Conservation (phyloP, 2,329 filamentous ascomycete species). For the Didymella arachidicola region DNA sequence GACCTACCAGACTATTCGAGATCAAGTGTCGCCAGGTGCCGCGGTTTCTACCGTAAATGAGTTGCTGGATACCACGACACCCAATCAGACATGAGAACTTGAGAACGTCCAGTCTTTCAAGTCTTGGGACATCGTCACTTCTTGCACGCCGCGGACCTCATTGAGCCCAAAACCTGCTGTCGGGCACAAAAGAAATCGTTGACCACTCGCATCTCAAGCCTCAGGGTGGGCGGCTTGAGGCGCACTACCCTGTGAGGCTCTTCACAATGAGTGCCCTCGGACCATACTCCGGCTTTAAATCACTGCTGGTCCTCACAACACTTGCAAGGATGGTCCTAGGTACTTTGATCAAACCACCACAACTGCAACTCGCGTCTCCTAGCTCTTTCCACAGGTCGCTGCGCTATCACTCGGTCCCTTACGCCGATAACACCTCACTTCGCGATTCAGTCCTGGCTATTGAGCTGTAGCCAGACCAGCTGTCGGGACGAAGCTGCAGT, state of each 20-base stretch:
- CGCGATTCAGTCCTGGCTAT: too few relatives aligned
- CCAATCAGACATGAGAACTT: conserved; percentile 11
- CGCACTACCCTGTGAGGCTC: background rate
- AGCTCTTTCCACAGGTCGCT: background rate
- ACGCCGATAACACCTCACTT: conserved; percentile 1
- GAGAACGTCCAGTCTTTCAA: background rate
- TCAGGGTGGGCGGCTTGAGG: background rate
- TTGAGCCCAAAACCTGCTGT: conserved; percentile 5
- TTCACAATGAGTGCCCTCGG: conserved; percentile 5
- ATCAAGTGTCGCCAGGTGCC: background rate
- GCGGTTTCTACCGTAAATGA: conserved; percentile 6
- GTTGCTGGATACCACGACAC: background rate
- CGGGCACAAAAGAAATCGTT: conserved; percentile 12
- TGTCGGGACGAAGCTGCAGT: background rate
- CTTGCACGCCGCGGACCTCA: background rate
- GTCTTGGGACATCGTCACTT: conserved; percentile 1
- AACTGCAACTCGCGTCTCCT: conserved; percentile 2
- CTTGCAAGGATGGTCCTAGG: conserved; percentile 7
- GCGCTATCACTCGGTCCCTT: background rate
- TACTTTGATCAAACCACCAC: conserved; percentile 4
- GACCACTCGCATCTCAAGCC: background rate
- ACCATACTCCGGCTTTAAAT: conserved; percentile 12
- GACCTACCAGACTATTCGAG: background rate
- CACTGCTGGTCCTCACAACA: conserved; percentile 11
- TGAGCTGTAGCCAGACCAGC: background rate